Base-by-base conservation (phyloP, 306 rosid genomes). In the peach (Prunus persica) region DNA sequence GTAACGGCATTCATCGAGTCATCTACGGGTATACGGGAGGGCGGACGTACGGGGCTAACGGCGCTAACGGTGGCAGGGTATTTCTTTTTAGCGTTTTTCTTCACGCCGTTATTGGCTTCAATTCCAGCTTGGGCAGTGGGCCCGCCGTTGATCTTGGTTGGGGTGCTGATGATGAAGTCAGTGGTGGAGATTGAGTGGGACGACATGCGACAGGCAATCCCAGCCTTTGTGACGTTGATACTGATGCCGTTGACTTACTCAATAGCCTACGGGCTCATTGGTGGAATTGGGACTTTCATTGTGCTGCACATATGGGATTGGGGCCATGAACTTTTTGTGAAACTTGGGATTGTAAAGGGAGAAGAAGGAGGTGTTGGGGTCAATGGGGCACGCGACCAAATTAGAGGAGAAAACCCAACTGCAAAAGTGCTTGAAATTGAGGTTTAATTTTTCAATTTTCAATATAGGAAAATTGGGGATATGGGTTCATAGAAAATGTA, bases 121-220 rank as follows among this genome's bases (percentile, higher is more conserved):
- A 96, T 96, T 46, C 99, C 99, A 30, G 90, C 97, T 4, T 96
- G 99, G 99, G 99, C 99, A 73, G 99, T 96, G 76, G 99, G 99
- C 4, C 98, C 99, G 32, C 99, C 99, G 80, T 55, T 96, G 90
- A 92, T 96, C 24, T 45, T 96, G 71, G 99, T 96, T 20, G 99
- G 99, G 1, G 99, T 96, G 34, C 24, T 96, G 85, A 96, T 96
- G 99, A 96, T 96, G 98, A 91, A 82, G 38, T 87, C 99, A 2
- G 97, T 96, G 74, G 96, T 91, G 73, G 98, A 96, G 81, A 84
- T 96, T 18, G 78, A 96, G 11, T 96, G 99, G 99, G 84, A 92
- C 7, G 98, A 96, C 57, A 96, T 96, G 99, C 75, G 85, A 77
- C 88, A 96, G 61, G 99, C 97, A 1, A 91, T 96, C 24, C 99